Evolutionary conservation across 2,329 filamentous ascomycete species (phyloP).

Genomic region (Gliomastix tumulicola): DNA sequence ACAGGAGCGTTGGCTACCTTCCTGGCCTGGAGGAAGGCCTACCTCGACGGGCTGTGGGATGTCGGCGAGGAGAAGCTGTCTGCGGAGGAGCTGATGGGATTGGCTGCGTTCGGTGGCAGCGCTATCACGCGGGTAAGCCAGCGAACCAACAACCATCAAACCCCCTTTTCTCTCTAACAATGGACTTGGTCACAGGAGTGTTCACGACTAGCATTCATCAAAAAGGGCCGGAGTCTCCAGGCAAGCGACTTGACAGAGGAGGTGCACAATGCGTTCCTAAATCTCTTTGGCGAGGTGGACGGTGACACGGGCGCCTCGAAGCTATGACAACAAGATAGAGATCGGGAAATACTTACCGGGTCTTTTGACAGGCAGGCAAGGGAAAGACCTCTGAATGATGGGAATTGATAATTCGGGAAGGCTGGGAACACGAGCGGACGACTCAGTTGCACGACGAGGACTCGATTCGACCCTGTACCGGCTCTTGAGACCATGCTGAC

Average conservation of each 20-base stretch:
- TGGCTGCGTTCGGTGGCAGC: conserved; percentile 82
- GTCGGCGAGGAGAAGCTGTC: conserved; percentile 37
- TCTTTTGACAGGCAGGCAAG: background rate
- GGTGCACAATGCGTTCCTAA: conserved; percentile 74
- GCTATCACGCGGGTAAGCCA: conserved; percentile 71
- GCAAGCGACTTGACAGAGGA: conserved; percentile 90
- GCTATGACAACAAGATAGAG: too few species aligned
- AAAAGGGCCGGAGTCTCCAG: conserved; percentile 82
- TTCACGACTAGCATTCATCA: conserved; percentile 77
- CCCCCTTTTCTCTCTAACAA: background rate
- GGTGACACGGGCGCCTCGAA: conserved; percentile 25
- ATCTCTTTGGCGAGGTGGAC: conserved; percentile 68
- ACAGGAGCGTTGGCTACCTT: conserved; percentile 87
- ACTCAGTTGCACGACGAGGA: too few species aligned
- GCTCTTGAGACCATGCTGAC: too few species aligned
- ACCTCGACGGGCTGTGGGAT: conserved; percentile 76
- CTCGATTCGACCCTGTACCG: too few species aligned
- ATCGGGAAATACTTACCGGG: background rate
- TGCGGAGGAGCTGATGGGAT: conserved; percentile 56
- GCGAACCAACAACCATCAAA: background rate
- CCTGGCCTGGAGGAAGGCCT: conserved; percentile 80
- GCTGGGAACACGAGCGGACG: too few species aligned
- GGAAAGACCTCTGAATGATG: too few species aligned
- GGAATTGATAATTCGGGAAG: too few species aligned
- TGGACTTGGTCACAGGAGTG: conserved; percentile 56